These are phyloP conservation scores for Tieghemiomyces parasiticus DNA, from an alignment of 192 early-diverging fungal species.

Conservation along the genomic window DNA sequence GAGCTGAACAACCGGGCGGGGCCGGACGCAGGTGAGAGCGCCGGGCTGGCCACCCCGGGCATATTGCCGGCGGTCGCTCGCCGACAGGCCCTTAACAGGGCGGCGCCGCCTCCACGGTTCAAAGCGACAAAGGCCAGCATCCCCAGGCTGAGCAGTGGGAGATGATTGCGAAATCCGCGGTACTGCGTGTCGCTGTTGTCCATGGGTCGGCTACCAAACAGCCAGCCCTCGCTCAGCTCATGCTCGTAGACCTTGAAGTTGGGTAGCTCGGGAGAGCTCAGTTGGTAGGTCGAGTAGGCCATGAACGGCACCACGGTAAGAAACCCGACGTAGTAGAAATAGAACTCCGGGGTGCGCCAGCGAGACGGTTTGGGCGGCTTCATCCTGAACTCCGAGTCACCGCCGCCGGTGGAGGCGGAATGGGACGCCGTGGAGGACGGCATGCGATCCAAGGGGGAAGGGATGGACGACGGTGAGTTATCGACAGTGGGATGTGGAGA, in stretches of 20 bases:
- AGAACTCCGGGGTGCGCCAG: constrained; percentile 56
- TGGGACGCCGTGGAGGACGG: no score
- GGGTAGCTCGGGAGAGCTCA: constrained; percentile 21
- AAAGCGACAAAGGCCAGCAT: constrained; percentile 21
- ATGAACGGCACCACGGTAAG: constrained; percentile 40
- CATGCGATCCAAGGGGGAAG: no score
- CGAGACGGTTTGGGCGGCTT: constrained; percentile 31
- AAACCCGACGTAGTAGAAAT: constrained; percentile 52
- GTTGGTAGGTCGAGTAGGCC: constrained; percentile 40
- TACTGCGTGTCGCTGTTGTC: constrained; percentile 33
- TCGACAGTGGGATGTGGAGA: no score
- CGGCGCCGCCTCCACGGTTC: constrained; percentile 14
- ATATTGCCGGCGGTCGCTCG: no score
- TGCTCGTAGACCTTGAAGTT: constrained; percentile 24
- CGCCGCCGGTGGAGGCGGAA: not conserved
- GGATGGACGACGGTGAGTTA: no score
- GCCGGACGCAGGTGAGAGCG: not conserved
- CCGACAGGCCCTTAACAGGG: constrained; percentile 2
- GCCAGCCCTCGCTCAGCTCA: constrained; percentile 17
- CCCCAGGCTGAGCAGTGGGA: constrained; percentile 24
- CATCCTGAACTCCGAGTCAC: not conserved
- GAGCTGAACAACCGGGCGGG: not conserved
- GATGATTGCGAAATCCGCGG: constrained; percentile 28
- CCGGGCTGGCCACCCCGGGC: not conserved
- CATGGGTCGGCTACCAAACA: constrained; percentile 12